Evolutionary conservation across 441 rosid genomes (phyloP), one percentile per base, ranked within the genome.

Genomic region (Adansonia grandidieri): DNA sequence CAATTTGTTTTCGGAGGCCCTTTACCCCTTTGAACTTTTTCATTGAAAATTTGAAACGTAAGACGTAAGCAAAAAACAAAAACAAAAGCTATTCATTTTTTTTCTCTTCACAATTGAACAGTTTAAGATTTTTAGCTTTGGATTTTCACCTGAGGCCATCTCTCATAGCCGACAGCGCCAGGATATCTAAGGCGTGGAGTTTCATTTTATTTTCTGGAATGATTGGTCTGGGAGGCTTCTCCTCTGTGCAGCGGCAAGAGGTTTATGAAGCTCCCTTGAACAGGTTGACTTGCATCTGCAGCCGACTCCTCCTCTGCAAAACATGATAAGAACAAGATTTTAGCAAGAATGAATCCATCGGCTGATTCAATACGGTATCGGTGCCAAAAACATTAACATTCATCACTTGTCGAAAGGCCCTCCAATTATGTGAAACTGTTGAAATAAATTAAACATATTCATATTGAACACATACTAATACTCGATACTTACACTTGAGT

Each of bases 231-330:
- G 0, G 96, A 86, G 76, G 80, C 88, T 83, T 92, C 94, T 14
- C 91, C 93, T 14, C 82, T 75, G 66, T 84, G 93, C 9, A 92
- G 80, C 72, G 97, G 95, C 88, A 92, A 82, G 61, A 89, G 89
- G 63, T 88, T 88, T 67, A 95, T 77, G 82, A 95, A 93, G 90
- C 98, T 95, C 65, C 96, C 98, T 15, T 89, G 91, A 75, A 79
- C 87, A 4, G 89, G 83, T 80, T 88, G 88, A 74, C 81, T 80
- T 58, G 86, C 82, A 37, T 81, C 82, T 15, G 77, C 78, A 11
- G 87, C 93, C 0, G 97, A 80, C 83, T 92, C 97, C 63, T 87
- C 94, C 79, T 92, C 98, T 93, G 92, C 53, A 56, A 73, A 37
- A 37, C 1, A 20, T 9, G 14, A 83, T 56, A 5, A 20, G n/a